These are phyloP conservation scores for Chalaropsis ovoidea DNA, from an alignment of 2,329 filamentous ascomycete species.

Conservation along the genomic window DNA sequence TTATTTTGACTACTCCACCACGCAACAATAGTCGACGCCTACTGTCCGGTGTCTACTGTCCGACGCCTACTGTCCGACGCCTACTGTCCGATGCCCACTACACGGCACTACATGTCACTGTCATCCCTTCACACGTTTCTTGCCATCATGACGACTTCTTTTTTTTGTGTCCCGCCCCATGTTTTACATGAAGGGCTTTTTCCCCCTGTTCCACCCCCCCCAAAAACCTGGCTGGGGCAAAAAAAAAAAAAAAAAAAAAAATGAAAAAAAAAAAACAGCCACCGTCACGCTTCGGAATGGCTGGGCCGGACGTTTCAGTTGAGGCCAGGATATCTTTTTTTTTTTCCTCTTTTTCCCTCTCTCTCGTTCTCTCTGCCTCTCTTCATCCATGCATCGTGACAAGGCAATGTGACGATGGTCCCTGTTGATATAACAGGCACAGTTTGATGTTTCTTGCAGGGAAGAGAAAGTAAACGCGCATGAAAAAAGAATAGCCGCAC, in stretches of 20 bases:
- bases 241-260: not conserved
- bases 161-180: too few relatives aligned
- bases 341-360: not conserved
- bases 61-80: too few relatives aligned
- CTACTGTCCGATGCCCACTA: too few relatives aligned
- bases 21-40: too few relatives aligned
- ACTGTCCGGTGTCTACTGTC: too few relatives aligned
- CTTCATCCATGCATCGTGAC: not conserved
- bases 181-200: too few relatives aligned
- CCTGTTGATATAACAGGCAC: not conserved
- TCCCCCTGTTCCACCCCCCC: too few relatives aligned
- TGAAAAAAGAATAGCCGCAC: not conserved
- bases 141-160: too few relatives aligned
- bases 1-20: not conserved
- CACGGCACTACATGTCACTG: too few relatives aligned
- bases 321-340: not conserved
- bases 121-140: too few relatives aligned
- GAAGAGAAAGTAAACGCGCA: not conserved
- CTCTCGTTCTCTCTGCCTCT: not conserved
- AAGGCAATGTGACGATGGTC: not conserved
- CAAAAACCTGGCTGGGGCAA: too few relatives aligned
- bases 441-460: not conserved
- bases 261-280: too few relatives aligned
- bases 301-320: not conserved
- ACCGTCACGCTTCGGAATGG: not conserved